Conservation (phyloP, 177 flowering plant genomes). For the Vitis hybrid region DNA sequence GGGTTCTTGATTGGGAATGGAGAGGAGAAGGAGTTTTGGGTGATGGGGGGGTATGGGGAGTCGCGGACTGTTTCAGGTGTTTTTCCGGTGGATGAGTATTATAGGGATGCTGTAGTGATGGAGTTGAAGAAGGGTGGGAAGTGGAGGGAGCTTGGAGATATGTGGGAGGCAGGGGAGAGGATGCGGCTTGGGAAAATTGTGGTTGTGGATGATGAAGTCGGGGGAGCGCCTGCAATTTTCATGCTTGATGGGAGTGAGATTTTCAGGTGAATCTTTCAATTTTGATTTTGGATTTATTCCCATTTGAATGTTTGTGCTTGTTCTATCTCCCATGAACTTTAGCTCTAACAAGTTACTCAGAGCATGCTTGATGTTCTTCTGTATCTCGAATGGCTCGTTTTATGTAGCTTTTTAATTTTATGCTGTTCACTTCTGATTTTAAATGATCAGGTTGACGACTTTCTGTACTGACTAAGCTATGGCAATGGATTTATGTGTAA, state of each 20-base stretch:
- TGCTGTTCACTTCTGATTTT: no score
- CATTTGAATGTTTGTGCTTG: background rate
- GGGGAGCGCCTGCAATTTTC: slow-evolving; percentile 45
- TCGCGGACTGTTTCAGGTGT: slow-evolving; percentile 74
- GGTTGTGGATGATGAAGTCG: slow-evolving; percentile 43
- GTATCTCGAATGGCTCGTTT: no score
- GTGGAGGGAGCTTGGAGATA: slow-evolving; percentile 84
- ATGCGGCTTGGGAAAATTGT: slow-evolving; percentile 64
- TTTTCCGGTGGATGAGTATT: slow-evolving; percentile 87
- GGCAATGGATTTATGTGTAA: no score
- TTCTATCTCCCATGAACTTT: no score
- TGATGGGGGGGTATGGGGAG: slow-evolving; percentile 96
- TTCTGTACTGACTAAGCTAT: no score
- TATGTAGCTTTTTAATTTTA: no score
- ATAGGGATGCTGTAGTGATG: slow-evolving; percentile 76
- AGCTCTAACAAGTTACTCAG: no score
- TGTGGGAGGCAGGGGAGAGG: slow-evolving; percentile 86
- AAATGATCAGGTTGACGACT: no score
- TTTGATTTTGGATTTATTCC: background rate
- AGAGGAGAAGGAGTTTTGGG: slow-evolving; percentile 82
- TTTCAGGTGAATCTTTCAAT: slow-evolving; percentile 42
- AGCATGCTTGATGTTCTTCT: no score
- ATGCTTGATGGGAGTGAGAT: slow-evolving; percentile 77
- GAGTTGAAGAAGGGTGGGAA: slow-evolving; percentile 55
- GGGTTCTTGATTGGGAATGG: slow-evolving; percentile 63